Evolutionary conservation across 2,329 filamentous ascomycete species (phyloP), one percentile per base, ranked within the genome.

Genomic region (Nemania diffusa): DNA sequence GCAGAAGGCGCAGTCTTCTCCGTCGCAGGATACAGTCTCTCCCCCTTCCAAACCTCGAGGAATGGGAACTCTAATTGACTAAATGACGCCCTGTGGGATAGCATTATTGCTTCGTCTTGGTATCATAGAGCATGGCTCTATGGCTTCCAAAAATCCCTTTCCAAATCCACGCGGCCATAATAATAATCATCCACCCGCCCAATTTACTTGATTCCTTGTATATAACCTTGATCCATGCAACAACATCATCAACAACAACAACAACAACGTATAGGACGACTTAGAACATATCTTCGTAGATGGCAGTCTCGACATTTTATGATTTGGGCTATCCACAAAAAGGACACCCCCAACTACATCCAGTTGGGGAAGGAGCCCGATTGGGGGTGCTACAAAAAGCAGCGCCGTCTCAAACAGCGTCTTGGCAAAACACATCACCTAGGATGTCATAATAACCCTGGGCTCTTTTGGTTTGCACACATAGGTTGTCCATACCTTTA

Each of bases 11-110:
- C 63, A 64, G 5, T 65, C 62, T 20, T 65, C 65, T 5, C 62
- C 57, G 5, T 59, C 69, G 20, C 71, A 68, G 17, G 71, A 72
- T 2, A 75, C 73, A 8, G 75, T 76, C 46, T 75, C 74, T 2
- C 75, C 75, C 15, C 72, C 75, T 20, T 76, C 75, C 3, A 76
- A 76, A 27, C 75, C 75, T 20, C 73, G 74, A 37, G 75, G 75
- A 8, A 74, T 75, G 55, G 73, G 72, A 7, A 70, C 68, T 17
- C 57, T 76, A 34, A 76, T 76, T 48, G 75, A 76, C 53, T 76
- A 62, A 67, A 32, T 37, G 27, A 50, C 24, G 11, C 29, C n/a
- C 34, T 20, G 46, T 32, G n/a, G 11, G 8, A 22, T 29, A n/a
- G 11, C 20, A 7, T 29, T 34, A 26, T 11, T n/a, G n/a, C n/a